phyloP scores from a whole-genome alignment of 1,284 basidiomycete genomes.

The Boletus holoroseus region DNA sequence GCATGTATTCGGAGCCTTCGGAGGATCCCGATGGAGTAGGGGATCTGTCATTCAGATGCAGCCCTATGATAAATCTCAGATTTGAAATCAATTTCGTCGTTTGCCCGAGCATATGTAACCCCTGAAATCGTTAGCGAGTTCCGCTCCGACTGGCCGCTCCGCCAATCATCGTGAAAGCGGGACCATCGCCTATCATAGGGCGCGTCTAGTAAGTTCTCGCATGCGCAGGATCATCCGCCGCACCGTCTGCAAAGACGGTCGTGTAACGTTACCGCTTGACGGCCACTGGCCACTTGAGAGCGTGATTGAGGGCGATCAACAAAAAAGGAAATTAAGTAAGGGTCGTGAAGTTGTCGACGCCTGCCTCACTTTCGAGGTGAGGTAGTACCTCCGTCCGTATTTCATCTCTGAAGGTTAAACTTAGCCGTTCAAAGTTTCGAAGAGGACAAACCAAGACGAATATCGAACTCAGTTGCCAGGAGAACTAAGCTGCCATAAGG shows the following conservation, averaged over 20 bases:
- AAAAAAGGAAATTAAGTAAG: conserved; percentile 1
- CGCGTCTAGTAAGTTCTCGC: background rate
- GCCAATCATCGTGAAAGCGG: conserved; percentile 6
- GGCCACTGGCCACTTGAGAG: background rate
- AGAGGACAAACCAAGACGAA: background rate
- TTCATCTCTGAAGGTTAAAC: background rate
- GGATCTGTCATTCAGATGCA: conserved; percentile 20
- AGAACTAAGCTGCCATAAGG: conserved; percentile 6
- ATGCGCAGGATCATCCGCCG: background rate
- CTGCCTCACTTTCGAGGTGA: background rate
- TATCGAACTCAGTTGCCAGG: conserved; percentile 9
- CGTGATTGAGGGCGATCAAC: background rate
- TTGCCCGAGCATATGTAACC: conserved; percentile 16
- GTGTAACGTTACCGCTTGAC: background rate
- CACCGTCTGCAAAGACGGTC: background rate
- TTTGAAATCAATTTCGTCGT: conserved; percentile 19
- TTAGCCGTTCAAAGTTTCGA: conserved; percentile 19
- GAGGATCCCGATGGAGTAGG: conserved; percentile 22
- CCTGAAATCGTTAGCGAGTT: conserved; percentile 21
- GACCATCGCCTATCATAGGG: background rate
- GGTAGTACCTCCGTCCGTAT: background rate
- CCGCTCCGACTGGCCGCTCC: conserved; percentile 5
- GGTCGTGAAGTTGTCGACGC: background rate
- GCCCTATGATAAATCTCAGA: conserved; percentile 27
- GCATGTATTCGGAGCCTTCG: conserved; percentile 22